phyloP scores from a whole-genome alignment of 345 rosid genomes.

The Arabis hirsuta region DNA sequence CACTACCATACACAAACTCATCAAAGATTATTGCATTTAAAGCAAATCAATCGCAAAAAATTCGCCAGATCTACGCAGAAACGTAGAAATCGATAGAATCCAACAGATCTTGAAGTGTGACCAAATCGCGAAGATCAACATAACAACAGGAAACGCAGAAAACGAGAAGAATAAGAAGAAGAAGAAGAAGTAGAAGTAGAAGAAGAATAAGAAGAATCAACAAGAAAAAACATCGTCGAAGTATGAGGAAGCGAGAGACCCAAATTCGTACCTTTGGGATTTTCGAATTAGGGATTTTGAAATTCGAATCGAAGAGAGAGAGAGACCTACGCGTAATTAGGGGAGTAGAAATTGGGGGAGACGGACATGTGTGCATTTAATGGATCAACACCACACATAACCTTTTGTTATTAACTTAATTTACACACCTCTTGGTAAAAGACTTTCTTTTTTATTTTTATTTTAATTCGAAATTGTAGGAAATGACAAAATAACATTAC shows the following conservation, averaged over 20 bases:
- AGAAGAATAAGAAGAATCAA: not conserved
- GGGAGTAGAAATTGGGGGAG: conserved; percentile 14
- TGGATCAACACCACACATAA: no score
- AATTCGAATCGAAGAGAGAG: not conserved
- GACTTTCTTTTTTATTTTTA: no score
- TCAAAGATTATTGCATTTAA: conserved; percentile 1
- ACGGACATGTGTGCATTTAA: not conserved
- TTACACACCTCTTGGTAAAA: no score
- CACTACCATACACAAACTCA: not conserved
- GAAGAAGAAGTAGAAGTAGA: no score
- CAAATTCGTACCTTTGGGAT: conserved; percentile 20
- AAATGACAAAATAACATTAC: no score
- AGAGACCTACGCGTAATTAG: not conserved
- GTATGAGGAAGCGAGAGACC: conserved; percentile 4
- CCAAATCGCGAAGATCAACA: not conserved
- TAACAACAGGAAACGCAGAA: not conserved
- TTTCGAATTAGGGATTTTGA: conserved; percentile 29
- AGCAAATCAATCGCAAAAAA: conserved; percentile 7
- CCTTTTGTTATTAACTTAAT: no score
- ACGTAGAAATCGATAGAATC: not conserved
- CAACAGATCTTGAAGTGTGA: conserved; percentile 36
- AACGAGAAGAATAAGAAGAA: no score
- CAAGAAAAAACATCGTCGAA: not conserved
- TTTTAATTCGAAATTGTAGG: no score
- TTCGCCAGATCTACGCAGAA: conserved; percentile 35